These are phyloP conservation scores for Apiospora hydei DNA, from an alignment of 2,329 filamentous ascomycete species.

Conservation along the genomic window DNA sequence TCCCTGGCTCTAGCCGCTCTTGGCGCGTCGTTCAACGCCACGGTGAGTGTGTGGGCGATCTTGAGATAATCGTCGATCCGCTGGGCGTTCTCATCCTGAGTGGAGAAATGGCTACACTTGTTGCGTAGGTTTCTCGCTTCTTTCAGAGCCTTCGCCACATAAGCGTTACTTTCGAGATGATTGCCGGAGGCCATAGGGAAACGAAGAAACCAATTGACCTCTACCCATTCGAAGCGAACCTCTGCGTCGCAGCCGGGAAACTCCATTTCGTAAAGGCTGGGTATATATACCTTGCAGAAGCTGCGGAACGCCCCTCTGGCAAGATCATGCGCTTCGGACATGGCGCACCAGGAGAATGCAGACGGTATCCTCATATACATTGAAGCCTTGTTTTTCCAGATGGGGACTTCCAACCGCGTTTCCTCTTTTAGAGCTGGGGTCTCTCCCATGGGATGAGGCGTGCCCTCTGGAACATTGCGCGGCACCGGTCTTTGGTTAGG, in stretches of 20 bases:
- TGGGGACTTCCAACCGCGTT: background rate
- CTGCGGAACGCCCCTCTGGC: background rate
- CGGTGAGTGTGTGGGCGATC: background rate
- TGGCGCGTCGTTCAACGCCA: background rate
- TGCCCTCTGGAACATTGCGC: background rate
- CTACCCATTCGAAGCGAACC: background rate
- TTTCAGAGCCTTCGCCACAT: background rate
- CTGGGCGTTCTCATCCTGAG: too few relatives aligned
- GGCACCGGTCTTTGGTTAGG: too few relatives aligned
- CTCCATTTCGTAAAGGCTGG: background rate
- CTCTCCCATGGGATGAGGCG: background rate
- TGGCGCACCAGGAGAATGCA: background rate
- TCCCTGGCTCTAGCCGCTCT: background rate
- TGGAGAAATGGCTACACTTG: background rate
- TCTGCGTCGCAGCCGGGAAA: background rate
- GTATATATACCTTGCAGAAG: background rate
- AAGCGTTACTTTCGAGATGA: accelerated
- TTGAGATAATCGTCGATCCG: background rate
- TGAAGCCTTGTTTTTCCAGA: background rate
- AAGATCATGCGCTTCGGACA: background rate
- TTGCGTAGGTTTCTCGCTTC: background rate
- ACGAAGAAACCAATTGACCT: background rate
- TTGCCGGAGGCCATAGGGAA: background rate
- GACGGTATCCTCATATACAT: background rate
- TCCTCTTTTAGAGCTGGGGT: background rate